A percentile compares a stretch with the other conserved stretches of the same genome.
These are phyloP conservation scores for Citrus trifoliata DNA, from an alignment of 345 rosid genomes.

Conservation along the genomic window DNA sequence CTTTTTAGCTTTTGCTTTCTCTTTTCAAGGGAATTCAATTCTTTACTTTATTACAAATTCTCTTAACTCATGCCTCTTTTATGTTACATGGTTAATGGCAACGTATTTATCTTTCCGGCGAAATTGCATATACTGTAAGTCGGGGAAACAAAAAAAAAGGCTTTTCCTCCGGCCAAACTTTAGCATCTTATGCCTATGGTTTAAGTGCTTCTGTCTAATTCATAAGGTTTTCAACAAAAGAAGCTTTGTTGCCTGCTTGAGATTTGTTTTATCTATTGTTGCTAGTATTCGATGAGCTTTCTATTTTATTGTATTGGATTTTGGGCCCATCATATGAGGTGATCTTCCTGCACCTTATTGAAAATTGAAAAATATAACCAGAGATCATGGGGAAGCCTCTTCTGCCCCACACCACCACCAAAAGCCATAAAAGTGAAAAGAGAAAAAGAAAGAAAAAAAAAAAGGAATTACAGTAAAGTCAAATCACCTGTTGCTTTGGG, in stretches of 20 bases:
- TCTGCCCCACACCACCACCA: not conserved
- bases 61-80: not conserved
- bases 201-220: not conserved
- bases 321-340: slow-evolving; percentile 7
- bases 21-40: slow-evolving; percentile 19
- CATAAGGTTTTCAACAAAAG: not conserved
- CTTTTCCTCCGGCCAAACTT: not conserved
- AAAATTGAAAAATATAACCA: too few species aligned
- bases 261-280: not conserved
- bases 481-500: slow-evolving; percentile 12
- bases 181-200: not conserved
- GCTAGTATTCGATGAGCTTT: not conserved
- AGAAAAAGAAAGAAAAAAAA: not conserved
- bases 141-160: not conserved
- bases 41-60: slow-evolving; percentile 11
- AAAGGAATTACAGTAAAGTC: slow-evolving; percentile 9
- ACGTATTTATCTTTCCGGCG: not conserved
- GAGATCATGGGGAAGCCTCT: not conserved
- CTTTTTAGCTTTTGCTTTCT: slow-evolving; percentile 14
- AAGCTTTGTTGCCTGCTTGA: not conserved
- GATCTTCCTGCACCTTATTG: not conserved
- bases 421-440: not conserved
- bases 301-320: not conserved
- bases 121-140: not conserved
- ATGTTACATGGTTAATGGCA: slow-evolving; percentile 2